A percentile compares a stretch with the other conserved stretches of the same genome.
Conservation (phyloP, 768 basidiomycete genomes). For the Kwoniella dejecticola region DNA sequence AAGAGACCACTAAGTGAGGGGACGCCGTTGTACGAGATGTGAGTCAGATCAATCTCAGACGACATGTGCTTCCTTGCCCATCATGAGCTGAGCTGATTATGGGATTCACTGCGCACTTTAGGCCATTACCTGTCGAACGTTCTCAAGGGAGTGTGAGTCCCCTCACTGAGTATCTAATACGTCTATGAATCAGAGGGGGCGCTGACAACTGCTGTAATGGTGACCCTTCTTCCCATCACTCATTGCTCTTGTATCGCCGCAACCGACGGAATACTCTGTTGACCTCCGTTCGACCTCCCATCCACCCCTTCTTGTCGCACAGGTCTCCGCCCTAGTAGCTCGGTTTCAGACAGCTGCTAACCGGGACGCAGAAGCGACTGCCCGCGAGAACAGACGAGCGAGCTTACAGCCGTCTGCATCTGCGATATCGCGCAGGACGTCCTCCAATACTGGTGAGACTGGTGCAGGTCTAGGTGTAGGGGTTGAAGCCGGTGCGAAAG, state of each 20-base stretch:
- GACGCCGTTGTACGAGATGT: too few relatives aligned
- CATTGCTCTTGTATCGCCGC: too few relatives aligned
- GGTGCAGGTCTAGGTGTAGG: not conserved
- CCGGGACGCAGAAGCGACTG: slow-evolving; percentile 28
- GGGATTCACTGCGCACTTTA: too few relatives aligned
- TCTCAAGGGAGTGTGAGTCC: slow-evolving; percentile 45
- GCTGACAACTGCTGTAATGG: too few relatives aligned
- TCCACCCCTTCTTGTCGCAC: not conserved
- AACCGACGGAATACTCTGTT: too few relatives aligned
- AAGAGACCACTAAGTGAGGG: too few relatives aligned
- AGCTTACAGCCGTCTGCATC: slow-evolving; percentile 5
- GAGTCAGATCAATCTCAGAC: too few relatives aligned
- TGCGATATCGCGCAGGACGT: slow-evolving; percentile 9
- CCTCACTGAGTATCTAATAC: too few relatives aligned
- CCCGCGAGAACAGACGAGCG: slow-evolving; percentile 17
- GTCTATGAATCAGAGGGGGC: too few relatives aligned
- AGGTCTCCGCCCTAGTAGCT: slow-evolving; percentile 48
- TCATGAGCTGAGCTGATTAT: too few relatives aligned
- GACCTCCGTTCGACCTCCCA: not conserved
- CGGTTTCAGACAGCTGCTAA: slow-evolving; percentile 48
- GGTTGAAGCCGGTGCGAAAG: not conserved
- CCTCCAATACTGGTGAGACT: not conserved
- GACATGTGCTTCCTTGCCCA: too few relatives aligned
- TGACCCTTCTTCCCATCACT: too few relatives aligned
- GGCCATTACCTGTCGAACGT: slow-evolving; percentile 46